A percentile compares a stretch with the other conserved stretches of the same genome.
Evolutionary conservation across 768 basidiomycete genomes (phyloP).

Genomic region (Cystofilobasidium capitatum): DNA sequence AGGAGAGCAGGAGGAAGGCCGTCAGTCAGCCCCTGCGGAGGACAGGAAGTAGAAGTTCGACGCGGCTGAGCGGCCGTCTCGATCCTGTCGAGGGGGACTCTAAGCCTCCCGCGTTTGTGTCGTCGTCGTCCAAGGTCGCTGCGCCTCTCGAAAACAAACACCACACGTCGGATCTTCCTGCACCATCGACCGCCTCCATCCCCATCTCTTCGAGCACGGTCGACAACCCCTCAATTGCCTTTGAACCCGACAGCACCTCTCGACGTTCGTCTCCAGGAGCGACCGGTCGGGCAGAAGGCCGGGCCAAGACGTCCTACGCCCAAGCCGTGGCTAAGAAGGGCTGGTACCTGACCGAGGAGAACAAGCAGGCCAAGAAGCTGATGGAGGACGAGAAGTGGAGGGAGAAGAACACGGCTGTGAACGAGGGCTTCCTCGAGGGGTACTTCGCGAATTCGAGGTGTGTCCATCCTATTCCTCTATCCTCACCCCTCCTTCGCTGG

Average conservation of each 20-base stretch:
- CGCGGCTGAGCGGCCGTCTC: too few species aligned
- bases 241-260: background rate
- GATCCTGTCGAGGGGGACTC: too few species aligned
- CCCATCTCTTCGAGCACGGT: constrained; percentile 26
- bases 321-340: background rate
- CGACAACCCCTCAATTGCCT: background rate
- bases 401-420: constrained; percentile 71
- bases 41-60: too few species aligned
- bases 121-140: too few species aligned
- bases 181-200: too few species aligned
- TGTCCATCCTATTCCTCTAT: constrained; percentile 14
- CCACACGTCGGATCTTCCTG: too few species aligned
- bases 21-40: too few species aligned
- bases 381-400: constrained; percentile 83
- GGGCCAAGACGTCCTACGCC: background rate
- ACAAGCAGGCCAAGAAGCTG: background rate
- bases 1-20: background rate
- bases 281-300: constrained; percentile 25
- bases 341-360: background rate
- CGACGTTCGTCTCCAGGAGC: constrained; percentile 10
- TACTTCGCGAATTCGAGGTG: constrained; percentile 54
- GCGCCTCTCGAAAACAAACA: too few species aligned
- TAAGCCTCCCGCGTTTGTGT: too few species aligned
- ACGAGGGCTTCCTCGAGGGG: constrained; percentile 69
- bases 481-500: background rate